Percentiles rank a stretch among this genome's conserved stretches.
Conservation (phyloP, 2,329 filamentous ascomycete species). For the Claviceps maximensis region DNA sequence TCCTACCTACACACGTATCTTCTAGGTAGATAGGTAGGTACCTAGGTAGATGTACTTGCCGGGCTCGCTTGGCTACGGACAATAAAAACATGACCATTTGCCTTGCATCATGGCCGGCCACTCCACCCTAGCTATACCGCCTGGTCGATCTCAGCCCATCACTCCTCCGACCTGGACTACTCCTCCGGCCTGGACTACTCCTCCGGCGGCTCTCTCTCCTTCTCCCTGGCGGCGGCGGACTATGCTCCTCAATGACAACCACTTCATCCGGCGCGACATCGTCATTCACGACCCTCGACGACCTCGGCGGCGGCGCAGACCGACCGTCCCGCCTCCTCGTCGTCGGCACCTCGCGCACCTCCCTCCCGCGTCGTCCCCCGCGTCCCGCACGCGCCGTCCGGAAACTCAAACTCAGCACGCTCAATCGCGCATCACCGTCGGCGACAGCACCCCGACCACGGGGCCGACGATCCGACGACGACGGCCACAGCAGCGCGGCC, state of each 20-base stretch:
- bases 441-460: background rate
- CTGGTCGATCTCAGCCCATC: conserved; percentile 5
- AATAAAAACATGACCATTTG: too few species aligned
- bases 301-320: conserved; percentile 10
- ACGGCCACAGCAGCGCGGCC: background rate
- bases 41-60: too few species aligned
- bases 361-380: conserved; percentile 10
- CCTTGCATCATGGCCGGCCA: too few species aligned
- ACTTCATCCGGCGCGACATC: conserved; percentile 23
- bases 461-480: background rate
- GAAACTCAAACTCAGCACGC: conserved; percentile 9
- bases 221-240: conserved; percentile 12
- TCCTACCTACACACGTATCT: too few species aligned
- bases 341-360: conserved; percentile 18
- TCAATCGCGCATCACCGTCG: too few species aligned
- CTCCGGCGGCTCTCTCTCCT: conserved; percentile 11
- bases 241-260: conserved; percentile 23
- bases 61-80: too few species aligned
- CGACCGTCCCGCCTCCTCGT: conserved; percentile 9
- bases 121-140: background rate
- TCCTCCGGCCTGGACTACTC: conserved; percentile 10
- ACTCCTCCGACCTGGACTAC: conserved; percentile 10
- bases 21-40: too few species aligned
- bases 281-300: conserved; percentile 16
- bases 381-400: conserved; percentile 5